phyloP scores from a whole-genome alignment of 495 filamentous ascomycete species.

The Schizothecium vesticola region DNA sequence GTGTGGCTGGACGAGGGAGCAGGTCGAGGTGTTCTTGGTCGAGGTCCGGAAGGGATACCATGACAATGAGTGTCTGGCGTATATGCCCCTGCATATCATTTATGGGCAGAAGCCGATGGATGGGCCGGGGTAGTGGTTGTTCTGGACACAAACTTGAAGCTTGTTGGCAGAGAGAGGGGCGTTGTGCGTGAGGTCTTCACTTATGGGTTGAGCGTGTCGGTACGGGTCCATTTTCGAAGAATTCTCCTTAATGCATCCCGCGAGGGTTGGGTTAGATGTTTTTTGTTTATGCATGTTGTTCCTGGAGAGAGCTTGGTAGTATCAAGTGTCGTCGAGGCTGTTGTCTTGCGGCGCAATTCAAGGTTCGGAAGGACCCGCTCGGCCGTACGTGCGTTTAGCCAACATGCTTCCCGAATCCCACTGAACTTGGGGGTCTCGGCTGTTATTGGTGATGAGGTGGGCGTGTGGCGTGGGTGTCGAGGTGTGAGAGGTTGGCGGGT shows the following conservation, averaged over 20 bases:
- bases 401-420: not conserved
- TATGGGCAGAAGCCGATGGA: conserved; percentile 43
- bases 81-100: conserved; percentile 49
- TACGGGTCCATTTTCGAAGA: not conserved
- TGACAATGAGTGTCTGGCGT: conserved; percentile 37
- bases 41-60: conserved; percentile 43
- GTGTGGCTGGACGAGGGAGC: conserved; percentile 40
- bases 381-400: not conserved
- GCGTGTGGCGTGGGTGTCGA: not conserved
- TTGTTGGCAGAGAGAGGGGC: not conserved
- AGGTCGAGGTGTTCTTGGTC: conserved; percentile 44
- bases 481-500: not conserved
- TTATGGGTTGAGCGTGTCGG: not conserved
- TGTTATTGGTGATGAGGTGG: not conserved
- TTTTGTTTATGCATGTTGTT: not conserved
- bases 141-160: not conserved
- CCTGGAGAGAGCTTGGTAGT: not conserved
- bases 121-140: conserved; percentile 7
- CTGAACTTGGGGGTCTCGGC: not conserved
- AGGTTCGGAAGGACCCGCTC: not conserved
- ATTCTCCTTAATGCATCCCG: not conserved
- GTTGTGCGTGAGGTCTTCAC: not conserved
- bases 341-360: not conserved
- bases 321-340: not conserved
- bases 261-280: not conserved